Percentiles rank a stretch among this genome's conserved stretches.
Conservation (phyloP, 2,329 filamentous ascomycete genomes). For the Ophiostoma sp. region DNA sequence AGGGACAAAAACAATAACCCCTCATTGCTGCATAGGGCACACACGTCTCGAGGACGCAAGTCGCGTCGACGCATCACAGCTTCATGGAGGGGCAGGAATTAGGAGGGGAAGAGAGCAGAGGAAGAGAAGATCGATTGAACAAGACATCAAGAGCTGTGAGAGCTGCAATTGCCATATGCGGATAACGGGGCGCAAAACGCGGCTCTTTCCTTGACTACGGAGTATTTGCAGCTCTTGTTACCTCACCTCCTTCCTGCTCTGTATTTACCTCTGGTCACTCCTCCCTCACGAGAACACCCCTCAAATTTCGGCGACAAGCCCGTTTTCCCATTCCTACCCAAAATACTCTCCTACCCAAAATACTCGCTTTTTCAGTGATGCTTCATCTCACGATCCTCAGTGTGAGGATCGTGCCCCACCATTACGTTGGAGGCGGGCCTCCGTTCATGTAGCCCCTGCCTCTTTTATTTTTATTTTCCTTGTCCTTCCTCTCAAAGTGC, state of each 20-base stretch:
- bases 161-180: background rate
- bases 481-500: background rate
- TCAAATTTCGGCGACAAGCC: constrained; percentile 8
- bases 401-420: constrained; percentile 15
- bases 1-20: background rate
- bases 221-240: background rate
- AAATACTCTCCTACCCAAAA: background rate
- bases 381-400: constrained; percentile 10
- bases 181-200: constrained; percentile 16
- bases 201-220: background rate
- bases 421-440: background rate
- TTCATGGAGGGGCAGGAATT: background rate
- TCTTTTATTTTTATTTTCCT: background rate
- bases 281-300: background rate
- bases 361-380: background rate
- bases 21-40: constrained; percentile 16
- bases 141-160: background rate
- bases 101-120: background rate
- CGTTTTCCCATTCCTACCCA: background rate
- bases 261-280: background rate
- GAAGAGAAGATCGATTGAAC: background rate
- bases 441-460: background rate
- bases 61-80: constrained; percentile 13
- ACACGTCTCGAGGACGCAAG: constrained; percentile 13
- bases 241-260: background rate